phyloP scores from a whole-genome alignment of 2,329 filamentous ascomycete species.

The Aspergillus clavatus region DNA sequence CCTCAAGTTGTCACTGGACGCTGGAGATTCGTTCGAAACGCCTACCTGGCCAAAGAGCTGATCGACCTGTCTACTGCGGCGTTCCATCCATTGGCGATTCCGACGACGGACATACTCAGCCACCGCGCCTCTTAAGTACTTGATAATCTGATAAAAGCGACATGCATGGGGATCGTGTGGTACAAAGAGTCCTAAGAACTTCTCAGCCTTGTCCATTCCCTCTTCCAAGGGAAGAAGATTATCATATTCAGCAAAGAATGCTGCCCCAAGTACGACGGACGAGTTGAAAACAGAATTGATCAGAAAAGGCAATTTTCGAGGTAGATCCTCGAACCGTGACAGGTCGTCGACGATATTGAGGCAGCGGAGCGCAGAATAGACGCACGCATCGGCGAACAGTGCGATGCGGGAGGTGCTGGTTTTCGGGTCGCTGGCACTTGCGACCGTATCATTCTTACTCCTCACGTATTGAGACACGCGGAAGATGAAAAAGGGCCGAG shows the following conservation, averaged over 20 bases:
- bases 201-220: conserved; percentile 32
- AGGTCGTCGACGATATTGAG: conserved; percentile 40
- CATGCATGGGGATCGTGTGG: conserved; percentile 35
- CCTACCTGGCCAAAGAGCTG: conserved; percentile 40
- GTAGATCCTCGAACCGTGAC: conserved; percentile 29
- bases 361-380: conserved; percentile 41
- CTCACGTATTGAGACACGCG: conserved; percentile 42
- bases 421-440: conserved; percentile 16
- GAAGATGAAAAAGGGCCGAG: conserved; percentile 51
- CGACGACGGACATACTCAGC: conserved; percentile 34
- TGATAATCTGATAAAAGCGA: conserved; percentile 35
- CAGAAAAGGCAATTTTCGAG: conserved; percentile 43
- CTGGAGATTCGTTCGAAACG: conserved; percentile 10
- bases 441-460: conserved; percentile 20
- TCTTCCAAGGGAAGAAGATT: conserved; percentile 32
- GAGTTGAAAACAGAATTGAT: conserved; percentile 47
- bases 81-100: conserved; percentile 38
- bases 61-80: conserved; percentile 36
- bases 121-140: conserved; percentile 38
- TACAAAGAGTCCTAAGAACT: conserved; percentile 30
- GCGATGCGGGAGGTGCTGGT: conserved; percentile 28
- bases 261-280: conserved; percentile 42
- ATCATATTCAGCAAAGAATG: conserved; percentile 45
- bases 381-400: conserved; percentile 38
- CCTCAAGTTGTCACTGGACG: conserved; percentile 5